These are phyloP conservation scores for Monilinia laxa DNA, from an alignment of 2,329 filamentous ascomycete species.

Conservation along the genomic window DNA sequence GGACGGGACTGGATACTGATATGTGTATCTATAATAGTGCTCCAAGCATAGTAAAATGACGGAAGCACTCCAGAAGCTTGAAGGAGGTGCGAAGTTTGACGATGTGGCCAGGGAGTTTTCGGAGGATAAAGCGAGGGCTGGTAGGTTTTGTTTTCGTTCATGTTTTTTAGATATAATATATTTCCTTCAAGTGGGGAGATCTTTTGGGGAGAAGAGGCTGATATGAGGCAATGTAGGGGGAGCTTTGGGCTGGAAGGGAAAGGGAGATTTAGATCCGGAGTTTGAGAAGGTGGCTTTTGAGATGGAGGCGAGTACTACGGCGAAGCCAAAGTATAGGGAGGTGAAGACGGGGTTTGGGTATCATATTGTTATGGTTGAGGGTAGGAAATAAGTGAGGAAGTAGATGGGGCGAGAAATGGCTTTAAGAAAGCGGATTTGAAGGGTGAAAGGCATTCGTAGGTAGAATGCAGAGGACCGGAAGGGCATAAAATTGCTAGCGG, in stretches of 20 bases:
- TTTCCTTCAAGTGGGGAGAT: background rate
- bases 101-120: slow-evolving; percentile 71
- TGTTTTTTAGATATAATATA: background rate
- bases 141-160: slow-evolving; percentile 40
- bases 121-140: slow-evolving; percentile 73
- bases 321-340: slow-evolving; percentile 64
- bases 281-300: slow-evolving; percentile 74
- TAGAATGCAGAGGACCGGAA: background rate
- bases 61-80: slow-evolving; percentile 68
- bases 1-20: background rate
- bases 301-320: slow-evolving; percentile 64
- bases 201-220: background rate
- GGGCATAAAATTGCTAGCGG: background rate
- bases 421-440: background rate
- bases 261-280: slow-evolving; percentile 63
- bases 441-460: background rate
- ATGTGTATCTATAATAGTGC: slow-evolving; percentile 48
- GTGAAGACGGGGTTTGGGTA: slow-evolving; percentile 75
- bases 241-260: slow-evolving; percentile 69
- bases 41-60: slow-evolving; percentile 78
- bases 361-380: slow-evolving; percentile 73
- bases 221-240: slow-evolving; percentile 52
- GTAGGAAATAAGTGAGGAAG: slow-evolving; percentile 36
- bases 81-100: slow-evolving; percentile 68
- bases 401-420: background rate